Base-by-base conservation (phyloP, 2,329 filamentous ascomycete species). In the Macrophomina tecta region DNA sequence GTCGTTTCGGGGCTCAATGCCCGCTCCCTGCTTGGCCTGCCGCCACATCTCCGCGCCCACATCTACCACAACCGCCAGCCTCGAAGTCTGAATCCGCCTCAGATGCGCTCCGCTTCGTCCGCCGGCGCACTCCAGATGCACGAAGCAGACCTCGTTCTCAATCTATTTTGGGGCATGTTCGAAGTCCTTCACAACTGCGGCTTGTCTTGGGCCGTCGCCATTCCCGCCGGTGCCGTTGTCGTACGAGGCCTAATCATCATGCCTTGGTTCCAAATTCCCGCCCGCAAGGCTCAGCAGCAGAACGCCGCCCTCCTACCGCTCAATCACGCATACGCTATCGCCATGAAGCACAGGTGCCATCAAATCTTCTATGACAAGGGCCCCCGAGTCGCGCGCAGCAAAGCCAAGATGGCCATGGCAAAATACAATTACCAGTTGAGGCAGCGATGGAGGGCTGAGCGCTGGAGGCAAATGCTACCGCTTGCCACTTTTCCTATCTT, bases 171-270 rank as follows among this genome's bases (percentile, higher is more conserved):
- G 42, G n/a, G 32, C 32, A 16, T 62, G 30, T 38, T 87, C 64
- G 77, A 83, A 65, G 70, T 78, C 32, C 71, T 93, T 77, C 85
- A 88, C 72, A 73, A 73, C 28, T 81, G 79, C 16, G 77, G 80
- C 51, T 77, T 88, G 2, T 80, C 86, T 65, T 89, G 86, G 86
- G 83, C 77, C 7, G 77, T 80, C 12, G 82, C 84, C 23, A 82
- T 89, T 49, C 86, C 86, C 4, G 74, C 87, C 64, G 81, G 84
- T 4, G 86, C 86, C 3, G 72, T 88, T 48, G 60, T 83, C 16
- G 78, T 87, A 2, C 84, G 86, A 56, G 78, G 75, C 18, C 65
- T 78, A 6, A 73, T 87, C 61, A 80, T 83, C 49, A 75, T 84
- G 9, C 84, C 85, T 3, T 67, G 85, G 11, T 74, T 73, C 4